Conservation (phyloP, 768 basidiomycete species). For the Sarcodon sp. region DNA sequence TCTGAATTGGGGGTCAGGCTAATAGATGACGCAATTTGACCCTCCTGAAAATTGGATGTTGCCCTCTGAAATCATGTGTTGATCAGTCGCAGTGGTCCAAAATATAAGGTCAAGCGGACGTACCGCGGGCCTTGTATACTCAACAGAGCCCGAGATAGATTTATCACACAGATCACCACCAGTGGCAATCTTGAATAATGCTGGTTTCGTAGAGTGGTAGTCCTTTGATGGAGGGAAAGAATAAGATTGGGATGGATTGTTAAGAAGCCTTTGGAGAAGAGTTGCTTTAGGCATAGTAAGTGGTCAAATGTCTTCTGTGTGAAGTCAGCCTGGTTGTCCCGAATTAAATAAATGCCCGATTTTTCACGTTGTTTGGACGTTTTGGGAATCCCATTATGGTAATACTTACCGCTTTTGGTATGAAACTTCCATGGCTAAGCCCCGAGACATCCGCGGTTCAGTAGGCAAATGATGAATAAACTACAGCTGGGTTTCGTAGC, state of each 20-base stretch:
- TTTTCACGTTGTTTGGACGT: no score
- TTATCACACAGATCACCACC: slow-evolving; percentile 6
- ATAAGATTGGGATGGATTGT: slow-evolving; percentile 55
- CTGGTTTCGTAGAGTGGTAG: slow-evolving; percentile 37
- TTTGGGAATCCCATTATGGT: no score
- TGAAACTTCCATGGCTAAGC: no score
- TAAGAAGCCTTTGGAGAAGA: slow-evolving; percentile 46
- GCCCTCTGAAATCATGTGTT: background rate
- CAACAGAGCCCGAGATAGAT: background rate
- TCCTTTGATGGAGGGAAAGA: slow-evolving; percentile 27
- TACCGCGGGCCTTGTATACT: background rate
- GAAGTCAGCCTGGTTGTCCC: no score
- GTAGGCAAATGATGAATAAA: no score
- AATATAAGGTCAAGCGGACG: background rate
- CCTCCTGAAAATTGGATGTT: background rate
- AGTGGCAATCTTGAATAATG: slow-evolving; percentile 34
- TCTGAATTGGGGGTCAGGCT: slow-evolving; percentile 5
- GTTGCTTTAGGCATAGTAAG: slow-evolving; percentile 39
- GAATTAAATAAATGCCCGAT: no score
- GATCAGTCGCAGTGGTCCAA: no score
- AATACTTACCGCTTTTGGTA: no score
- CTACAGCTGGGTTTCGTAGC: no score
- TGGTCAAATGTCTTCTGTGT: no score
- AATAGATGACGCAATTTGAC: background rate
- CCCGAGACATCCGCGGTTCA: no score